Evolutionary conservation across 2,329 filamentous ascomycete species (phyloP).

Genomic region (Cladosporium sp.): DNA sequence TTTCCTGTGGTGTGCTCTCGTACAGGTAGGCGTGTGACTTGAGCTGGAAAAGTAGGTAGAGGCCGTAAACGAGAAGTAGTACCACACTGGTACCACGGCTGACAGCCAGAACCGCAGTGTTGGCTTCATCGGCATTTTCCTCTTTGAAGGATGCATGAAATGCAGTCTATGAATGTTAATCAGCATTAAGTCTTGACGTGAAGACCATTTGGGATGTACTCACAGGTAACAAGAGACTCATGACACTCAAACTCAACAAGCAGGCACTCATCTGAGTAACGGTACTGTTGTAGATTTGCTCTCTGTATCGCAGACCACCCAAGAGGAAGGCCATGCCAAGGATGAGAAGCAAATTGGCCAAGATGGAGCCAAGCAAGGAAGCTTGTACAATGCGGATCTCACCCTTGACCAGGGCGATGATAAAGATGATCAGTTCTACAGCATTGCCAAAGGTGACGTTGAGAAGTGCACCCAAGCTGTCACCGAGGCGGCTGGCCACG

Average conservation of each 20-base stretch:
- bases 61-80: constrained; percentile 71
- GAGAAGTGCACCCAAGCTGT: constrained; percentile 46
- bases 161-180: constrained; percentile 56
- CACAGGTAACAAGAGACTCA: constrained; percentile 78
- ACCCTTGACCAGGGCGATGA: constrained; percentile 72
- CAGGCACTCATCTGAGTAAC: constrained; percentile 96
- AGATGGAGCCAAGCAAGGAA: constrained; percentile 80
- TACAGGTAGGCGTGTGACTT: constrained; percentile 92
- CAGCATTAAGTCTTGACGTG: too few relatives aligned
- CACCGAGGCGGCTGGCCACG: constrained; percentile 44
- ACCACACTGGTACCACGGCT: constrained; percentile 87
- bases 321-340: constrained; percentile 88
- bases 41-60: constrained; percentile 85
- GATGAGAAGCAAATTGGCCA: constrained; percentile 83
- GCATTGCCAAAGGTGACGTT: constrained; percentile 51
- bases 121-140: constrained; percentile 48
- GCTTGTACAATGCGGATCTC: constrained; percentile 91
- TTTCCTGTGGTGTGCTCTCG: constrained; percentile 83
- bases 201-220: constrained; percentile 25
- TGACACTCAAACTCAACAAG: constrained; percentile 82
- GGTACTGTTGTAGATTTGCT: constrained; percentile 93
- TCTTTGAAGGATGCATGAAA: constrained; percentile 78
- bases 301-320: constrained; percentile 78
- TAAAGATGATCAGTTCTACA: constrained; percentile 53
- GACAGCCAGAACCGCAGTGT: constrained; percentile 70